Evolutionary conservation across 768 basidiomycete species (phyloP), one percentile per base, ranked within the genome.

Genomic region (Tricholoma furcatifolium): DNA sequence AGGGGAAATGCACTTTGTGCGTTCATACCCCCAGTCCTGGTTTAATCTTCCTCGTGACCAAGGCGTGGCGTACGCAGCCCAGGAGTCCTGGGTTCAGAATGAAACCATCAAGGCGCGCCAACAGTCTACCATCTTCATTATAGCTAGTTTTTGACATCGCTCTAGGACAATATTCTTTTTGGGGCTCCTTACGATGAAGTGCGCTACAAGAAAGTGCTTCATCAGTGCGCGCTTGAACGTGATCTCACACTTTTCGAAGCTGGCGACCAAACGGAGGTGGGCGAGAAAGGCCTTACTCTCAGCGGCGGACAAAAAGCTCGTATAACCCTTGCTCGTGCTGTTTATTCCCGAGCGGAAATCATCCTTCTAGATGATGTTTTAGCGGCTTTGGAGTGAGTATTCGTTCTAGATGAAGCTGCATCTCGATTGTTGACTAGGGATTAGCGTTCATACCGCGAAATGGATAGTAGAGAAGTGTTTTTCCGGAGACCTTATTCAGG

Each of bases 11-110:
- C 83, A 87, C 63, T 84, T 82, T 60, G 66, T 77, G 9, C 79
- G 77, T 2, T 70, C 70, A 7, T 64, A 69, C 8, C 71, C 78
- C 1, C 76, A 79, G 39, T 82, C 87, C 0, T 87, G 81, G 78
- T 88, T 78, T 66, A 82, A 80, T 56, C 77, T 93, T 6, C 90
- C 91, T 21, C 73, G 88, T 2, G 70, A 70, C 3, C 76, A 76
- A 1, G 89, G 91, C 5, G 77, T 94, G 35, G 84, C 89, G 2
- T 92, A 89, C 63, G 87, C 87, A 6, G 85, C 87, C 3, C 91
- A 95, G 65, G 89, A 92, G 63, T 83, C 87, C 4, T 95, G 90
- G 90, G 84, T 92, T 2, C 81, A 85, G 65, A 92, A 91, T 57
- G 87, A 87, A 53, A 90, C 87, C 0, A 88, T 91, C 47, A 74